Percentiles rank a stretch among this genome's conserved stretches.
Evolutionary conservation across 768 basidiomycete species (phyloP).

Genomic region (Lyophyllum decastes): DNA sequence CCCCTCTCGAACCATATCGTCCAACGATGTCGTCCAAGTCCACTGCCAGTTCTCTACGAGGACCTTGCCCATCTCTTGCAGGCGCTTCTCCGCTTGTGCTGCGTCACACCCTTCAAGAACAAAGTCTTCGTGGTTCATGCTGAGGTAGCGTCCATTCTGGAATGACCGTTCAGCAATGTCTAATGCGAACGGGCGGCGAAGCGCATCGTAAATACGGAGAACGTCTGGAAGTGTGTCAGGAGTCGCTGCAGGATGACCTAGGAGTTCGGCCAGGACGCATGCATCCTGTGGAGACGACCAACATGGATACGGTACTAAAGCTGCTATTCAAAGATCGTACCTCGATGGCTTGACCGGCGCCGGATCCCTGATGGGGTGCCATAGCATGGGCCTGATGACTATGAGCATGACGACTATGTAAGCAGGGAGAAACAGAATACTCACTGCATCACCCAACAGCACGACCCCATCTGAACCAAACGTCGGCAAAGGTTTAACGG

Average conservation of each 20-base stretch:
- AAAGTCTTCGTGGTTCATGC: constrained; percentile 19
- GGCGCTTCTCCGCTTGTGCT: constrained; percentile 18
- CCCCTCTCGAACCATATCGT: constrained; percentile 26
- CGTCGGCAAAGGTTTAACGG: constrained; percentile 37
- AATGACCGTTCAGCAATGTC: constrained; percentile 23
- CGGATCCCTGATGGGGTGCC: constrained; percentile 48
- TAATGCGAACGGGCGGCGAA: constrained; percentile 38
- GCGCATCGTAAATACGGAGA: constrained; percentile 31
- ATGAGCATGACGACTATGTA: background rate
- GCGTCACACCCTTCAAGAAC: constrained; percentile 20
- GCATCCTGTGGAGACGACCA: constrained; percentile 32
- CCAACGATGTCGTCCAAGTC: constrained; percentile 37
- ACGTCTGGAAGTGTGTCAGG: constrained; percentile 22
- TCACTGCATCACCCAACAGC: constrained; percentile 51
- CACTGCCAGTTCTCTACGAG: constrained; percentile 43
- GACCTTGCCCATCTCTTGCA: constrained; percentile 25
- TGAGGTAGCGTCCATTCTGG: constrained; percentile 17
- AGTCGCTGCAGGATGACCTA: constrained; percentile 16
- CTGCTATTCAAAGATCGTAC: constrained; percentile 16
- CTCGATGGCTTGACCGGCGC: constrained; percentile 51
- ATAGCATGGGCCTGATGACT: constrained; percentile 41
- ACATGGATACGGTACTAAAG: background rate
- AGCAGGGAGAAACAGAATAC: constrained; percentile 3
- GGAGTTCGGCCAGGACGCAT: constrained; percentile 33
- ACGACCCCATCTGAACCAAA: constrained; percentile 41